Conservation (phyloP, 73 alveolate genomes). For the Uronychia binucleata region DNA sequence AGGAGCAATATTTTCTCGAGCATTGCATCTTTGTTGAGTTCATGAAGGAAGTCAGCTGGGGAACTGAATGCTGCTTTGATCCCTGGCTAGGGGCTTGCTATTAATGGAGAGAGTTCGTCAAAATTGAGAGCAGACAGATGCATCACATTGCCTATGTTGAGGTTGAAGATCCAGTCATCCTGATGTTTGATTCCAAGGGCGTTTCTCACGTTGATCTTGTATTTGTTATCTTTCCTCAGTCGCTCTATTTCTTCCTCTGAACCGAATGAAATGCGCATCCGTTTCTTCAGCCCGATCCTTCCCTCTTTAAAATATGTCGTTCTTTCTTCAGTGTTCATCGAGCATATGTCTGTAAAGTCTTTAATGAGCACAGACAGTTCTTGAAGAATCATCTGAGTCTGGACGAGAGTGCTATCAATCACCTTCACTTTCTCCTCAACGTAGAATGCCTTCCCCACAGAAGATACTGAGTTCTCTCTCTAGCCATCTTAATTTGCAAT, state of each 20-base stretch:
- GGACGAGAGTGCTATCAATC: neutral
- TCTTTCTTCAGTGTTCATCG: conserved; percentile 9
- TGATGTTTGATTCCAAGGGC: conserved; percentile 50
- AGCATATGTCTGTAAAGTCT: conserved; percentile 4
- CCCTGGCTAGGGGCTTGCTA: neutral
- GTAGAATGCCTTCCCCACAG: conserved; percentile 2
- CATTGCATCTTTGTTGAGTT: conserved; percentile 20
- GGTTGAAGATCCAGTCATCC: conserved; percentile 69
- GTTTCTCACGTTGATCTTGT: conserved; percentile 57
- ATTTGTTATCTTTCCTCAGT: conserved; percentile 34
- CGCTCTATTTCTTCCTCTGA: conserved; percentile 56
- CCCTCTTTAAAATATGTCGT: neutral
- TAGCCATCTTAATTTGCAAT: too few species aligned
- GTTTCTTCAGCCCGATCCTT: conserved; percentile 30
- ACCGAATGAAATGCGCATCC: conserved; percentile 44
- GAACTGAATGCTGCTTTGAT: neutral
- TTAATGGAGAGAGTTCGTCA: conserved; percentile 37
- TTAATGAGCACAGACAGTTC: neutral
- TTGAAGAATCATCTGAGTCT: neutral
- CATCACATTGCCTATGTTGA: conserved; percentile 66
- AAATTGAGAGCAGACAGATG: conserved; percentile 52
- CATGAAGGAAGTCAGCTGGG: neutral
- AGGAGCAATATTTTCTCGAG: conserved; percentile 54
- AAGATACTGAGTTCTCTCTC: neutral
- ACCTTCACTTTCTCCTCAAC: conserved; percentile 34